phyloP scores from a whole-genome alignment of 2,329 filamentous ascomycete species.

The Xylogone sp. region DNA sequence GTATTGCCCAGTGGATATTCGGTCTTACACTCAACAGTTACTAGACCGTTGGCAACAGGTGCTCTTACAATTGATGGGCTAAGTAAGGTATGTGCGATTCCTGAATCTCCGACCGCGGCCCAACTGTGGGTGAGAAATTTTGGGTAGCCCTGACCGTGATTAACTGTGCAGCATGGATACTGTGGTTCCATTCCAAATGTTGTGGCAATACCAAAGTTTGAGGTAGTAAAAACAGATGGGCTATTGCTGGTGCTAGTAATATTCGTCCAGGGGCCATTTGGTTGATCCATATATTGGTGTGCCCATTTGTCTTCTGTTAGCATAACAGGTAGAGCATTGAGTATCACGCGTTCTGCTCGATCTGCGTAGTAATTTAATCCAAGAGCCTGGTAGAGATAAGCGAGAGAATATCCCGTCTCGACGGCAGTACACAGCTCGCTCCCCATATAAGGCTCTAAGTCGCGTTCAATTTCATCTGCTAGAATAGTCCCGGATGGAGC shows the following conservation, averaged over 20 bases:
- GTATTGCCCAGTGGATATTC: conserved; percentile 36
- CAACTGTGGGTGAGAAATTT: conserved; percentile 46
- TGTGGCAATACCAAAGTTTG: conserved; percentile 25
- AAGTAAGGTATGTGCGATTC: conserved; percentile 43
- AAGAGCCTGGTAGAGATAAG: conserved; percentile 30
- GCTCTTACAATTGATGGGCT: conserved; percentile 37
- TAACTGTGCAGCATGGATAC: conserved; percentile 53
- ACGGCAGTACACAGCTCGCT: conserved; percentile 31
- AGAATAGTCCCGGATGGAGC: conserved; percentile 38
- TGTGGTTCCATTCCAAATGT: conserved; percentile 44
- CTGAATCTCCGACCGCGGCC: conserved; percentile 33
- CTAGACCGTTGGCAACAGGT: conserved; percentile 21
- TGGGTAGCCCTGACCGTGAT: conserved; percentile 50
- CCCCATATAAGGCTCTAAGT: not conserved
- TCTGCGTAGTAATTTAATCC: conserved; percentile 42
- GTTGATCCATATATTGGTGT: conserved; percentile 50
- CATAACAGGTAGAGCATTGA: conserved; percentile 51
- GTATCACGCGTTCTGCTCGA: conserved; percentile 46
- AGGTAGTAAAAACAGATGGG: conserved; percentile 28
- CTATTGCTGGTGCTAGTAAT: conserved; percentile 10
- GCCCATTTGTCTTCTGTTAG: conserved; percentile 51
- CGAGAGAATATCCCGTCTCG: conserved; percentile 29
- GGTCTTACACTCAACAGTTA: conserved; percentile 40
- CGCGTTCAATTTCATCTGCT: conserved; percentile 30
- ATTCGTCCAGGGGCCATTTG: conserved; percentile 46